phyloP scores from a whole-genome alignment of 1,284 basidiomycete species.

The Inonotus obliquus region DNA sequence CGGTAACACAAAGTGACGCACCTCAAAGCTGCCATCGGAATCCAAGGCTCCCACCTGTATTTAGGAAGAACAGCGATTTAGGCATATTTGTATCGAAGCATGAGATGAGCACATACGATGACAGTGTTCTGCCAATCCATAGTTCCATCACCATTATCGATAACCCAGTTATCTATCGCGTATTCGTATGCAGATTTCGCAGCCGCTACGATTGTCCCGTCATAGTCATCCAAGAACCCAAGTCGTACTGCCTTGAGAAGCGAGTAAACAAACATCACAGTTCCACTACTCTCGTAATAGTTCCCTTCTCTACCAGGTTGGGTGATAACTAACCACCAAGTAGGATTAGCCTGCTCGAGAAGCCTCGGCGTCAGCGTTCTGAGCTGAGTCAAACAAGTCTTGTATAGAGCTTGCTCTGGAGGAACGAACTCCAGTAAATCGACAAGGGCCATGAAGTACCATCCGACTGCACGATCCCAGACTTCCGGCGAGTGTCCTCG shows the following conservation, averaged over 20 bases:
- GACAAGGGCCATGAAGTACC: constrained; percentile 47
- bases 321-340: constrained; percentile 48
- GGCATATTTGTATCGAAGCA: background rate
- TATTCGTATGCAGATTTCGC: constrained; percentile 39
- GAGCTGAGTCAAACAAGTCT: constrained; percentile 31
- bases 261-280: constrained; percentile 44
- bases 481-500: constrained; percentile 45
- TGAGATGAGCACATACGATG: constrained; percentile 26
- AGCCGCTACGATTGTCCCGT: constrained; percentile 32
- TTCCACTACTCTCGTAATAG: constrained; percentile 47
- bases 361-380: constrained; percentile 34
- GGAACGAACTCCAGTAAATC: constrained; percentile 28
- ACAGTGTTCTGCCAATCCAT: constrained; percentile 43
- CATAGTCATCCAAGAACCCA: constrained; percentile 34
- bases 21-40: constrained; percentile 36
- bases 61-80: background rate
- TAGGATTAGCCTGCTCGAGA: constrained; percentile 37
- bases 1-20: constrained; percentile 21
- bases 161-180: constrained; percentile 37
- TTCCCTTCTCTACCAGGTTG: constrained; percentile 42
- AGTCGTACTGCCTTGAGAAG: constrained; percentile 40
- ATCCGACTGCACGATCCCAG: constrained; percentile 47
- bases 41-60: constrained; percentile 40
- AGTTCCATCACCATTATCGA: constrained; percentile 38
- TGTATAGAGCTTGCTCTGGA: constrained; percentile 27